Percentiles rank a stretch among this genome's conserved stretches.
Evolutionary conservation across 495 filamentous ascomycete genomes (phyloP).

Genomic region (Penicillium argentinense): DNA sequence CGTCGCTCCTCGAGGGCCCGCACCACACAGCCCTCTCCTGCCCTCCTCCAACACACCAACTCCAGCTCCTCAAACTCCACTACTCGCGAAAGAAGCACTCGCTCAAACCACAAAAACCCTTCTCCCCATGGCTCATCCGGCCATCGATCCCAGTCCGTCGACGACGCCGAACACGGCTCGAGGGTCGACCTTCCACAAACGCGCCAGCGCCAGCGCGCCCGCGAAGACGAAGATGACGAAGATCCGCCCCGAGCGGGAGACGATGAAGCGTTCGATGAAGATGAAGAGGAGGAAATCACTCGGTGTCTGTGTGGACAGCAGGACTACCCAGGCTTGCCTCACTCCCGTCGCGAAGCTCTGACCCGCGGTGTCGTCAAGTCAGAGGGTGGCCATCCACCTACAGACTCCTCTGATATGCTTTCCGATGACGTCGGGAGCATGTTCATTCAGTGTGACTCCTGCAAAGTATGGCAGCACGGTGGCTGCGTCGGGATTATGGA

Average conservation of each 20-base stretch:
- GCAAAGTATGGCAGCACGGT: constrained; percentile 99
- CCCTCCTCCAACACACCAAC: constrained; percentile 63
- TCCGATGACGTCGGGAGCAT: constrained; percentile 88
- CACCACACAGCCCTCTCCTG: constrained; percentile 68
- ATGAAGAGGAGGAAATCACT: constrained; percentile 89
- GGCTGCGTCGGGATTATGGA: constrained; percentile 97
- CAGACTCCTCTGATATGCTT: constrained; percentile 46
- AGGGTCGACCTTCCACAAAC: constrained; percentile 66
- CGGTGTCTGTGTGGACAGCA: constrained; percentile 92
- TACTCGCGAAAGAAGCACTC: constrained; percentile 67
- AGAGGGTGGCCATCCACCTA: constrained; percentile 48
- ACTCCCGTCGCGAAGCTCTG: constrained; percentile 58
- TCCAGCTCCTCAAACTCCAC: constrained; percentile 75
- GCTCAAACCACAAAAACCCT: constrained; percentile 67
- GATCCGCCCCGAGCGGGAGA: constrained; percentile 52
- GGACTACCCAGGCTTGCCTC: constrained; percentile 90
- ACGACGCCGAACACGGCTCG: constrained; percentile 58
- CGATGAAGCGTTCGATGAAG: constrained; percentile 63
- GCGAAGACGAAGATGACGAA: constrained; percentile 52
- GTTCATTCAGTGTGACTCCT: constrained; percentile 97
- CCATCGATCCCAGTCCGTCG: constrained; percentile 77
- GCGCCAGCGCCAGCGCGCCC: constrained; percentile 69
- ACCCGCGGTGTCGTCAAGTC: constrained; percentile 55
- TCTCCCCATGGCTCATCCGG: constrained; percentile 73
- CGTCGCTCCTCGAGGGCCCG: constrained; percentile 92